phyloP scores from a whole-genome alignment of 306 rosid species.

The Hippophae rhamnoides region DNA sequence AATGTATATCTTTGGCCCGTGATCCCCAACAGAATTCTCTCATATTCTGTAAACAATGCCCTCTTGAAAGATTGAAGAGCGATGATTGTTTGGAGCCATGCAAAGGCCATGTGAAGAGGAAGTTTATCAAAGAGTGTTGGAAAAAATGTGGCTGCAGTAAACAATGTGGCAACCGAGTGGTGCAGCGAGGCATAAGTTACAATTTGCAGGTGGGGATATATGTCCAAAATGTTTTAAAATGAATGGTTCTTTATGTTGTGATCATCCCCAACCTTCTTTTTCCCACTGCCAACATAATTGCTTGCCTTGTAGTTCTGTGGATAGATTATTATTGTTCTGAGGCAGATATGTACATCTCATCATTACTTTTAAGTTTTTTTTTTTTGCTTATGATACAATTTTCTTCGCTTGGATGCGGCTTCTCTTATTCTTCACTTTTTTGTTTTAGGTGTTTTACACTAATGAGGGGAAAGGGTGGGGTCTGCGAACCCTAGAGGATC shows the following conservation, averaged over 20 bases:
- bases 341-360: neutral
- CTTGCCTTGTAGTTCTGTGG: neutral
- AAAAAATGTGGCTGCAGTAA: constrained; percentile 16
- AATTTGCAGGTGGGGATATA: constrained; percentile 20
- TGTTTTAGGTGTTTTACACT: constrained; percentile 65
- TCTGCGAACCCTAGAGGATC: constrained; percentile 72
- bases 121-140: constrained; percentile 25
- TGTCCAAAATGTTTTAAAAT: neutral
- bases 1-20: constrained; percentile 3
- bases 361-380: neutral
- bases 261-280: neutral
- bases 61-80: constrained; percentile 1
- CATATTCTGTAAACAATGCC: constrained; percentile 15
- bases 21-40: constrained; percentile 5
- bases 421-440: neutral
- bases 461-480: constrained; percentile 93
- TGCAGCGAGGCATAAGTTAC: constrained; percentile 16
- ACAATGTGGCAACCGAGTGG: constrained; percentile 20
- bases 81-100: neutral
- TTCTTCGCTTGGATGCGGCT: neutral
- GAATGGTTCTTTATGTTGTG: neutral
- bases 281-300: neutral
- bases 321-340: neutral
- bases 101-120: constrained; percentile 7
- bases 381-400: neutral